phyloP scores from a whole-genome alignment of 768 basidiomycete genomes.

The button mushroom (Agaricus bisporus) region DNA sequence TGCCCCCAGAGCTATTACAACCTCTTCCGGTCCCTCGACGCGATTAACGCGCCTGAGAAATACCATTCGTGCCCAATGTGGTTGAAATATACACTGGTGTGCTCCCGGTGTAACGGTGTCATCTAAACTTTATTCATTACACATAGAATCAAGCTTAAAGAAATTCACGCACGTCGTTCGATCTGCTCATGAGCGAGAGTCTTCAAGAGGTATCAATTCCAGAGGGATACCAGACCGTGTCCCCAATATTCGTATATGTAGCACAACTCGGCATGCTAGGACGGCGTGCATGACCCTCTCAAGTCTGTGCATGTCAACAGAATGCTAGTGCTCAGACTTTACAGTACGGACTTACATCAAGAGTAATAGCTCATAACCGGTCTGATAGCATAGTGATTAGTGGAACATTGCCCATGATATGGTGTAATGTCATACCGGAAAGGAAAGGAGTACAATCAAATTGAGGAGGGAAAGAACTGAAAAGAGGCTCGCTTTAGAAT shows the following conservation, averaged over 20 bases:
- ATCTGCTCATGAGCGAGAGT: too few species aligned
- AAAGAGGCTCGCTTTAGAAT: neutral
- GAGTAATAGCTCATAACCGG: neutral
- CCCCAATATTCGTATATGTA: neutral
- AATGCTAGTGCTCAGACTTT: neutral
- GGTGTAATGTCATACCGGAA: neutral
- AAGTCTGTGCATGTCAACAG: neutral
- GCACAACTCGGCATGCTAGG: slow-evolving; percentile 2
- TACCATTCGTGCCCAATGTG: too few species aligned
- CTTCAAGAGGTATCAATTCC: too few species aligned
- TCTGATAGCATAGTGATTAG: neutral
- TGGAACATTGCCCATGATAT: neutral
- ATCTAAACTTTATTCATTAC: too few species aligned
- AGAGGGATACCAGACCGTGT: too few species aligned
- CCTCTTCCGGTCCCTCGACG: too few species aligned
- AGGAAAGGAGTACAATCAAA: neutral
- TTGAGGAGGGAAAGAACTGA: slow-evolving; percentile 1
- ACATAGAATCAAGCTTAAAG: too few species aligned
- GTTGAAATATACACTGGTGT: too few species aligned
- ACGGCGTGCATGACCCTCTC: slow-evolving; percentile 1
- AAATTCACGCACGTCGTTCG: too few species aligned
- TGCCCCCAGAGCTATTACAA: too few species aligned
- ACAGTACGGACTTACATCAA: neutral
- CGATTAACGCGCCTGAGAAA: too few species aligned
- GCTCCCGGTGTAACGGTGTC: too few species aligned